phyloP scores from a whole-genome alignment of 371 early-diverging fungal species.

The Mucor mucedo region DNA sequence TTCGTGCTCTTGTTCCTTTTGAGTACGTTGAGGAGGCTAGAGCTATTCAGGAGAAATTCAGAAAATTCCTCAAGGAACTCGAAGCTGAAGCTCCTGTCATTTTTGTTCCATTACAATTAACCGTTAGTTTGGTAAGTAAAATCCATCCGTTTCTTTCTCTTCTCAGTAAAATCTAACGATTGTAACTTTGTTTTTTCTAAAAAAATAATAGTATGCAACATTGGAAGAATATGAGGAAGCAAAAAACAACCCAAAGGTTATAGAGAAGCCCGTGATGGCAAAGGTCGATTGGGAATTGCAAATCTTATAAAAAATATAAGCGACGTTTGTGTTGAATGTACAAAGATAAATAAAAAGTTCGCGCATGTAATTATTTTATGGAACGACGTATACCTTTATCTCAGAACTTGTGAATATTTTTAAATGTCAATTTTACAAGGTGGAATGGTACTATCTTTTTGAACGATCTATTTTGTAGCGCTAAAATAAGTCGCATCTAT shows the following conservation, averaged over 20 bases:
- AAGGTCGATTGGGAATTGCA: constrained; percentile 51
- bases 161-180: not conserved
- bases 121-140: constrained; percentile 39
- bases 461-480: too few species aligned
- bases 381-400: too few species aligned
- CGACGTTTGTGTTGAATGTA: not conserved
- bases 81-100: constrained; percentile 35
- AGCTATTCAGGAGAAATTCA: constrained; percentile 50
- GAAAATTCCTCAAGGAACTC: constrained; percentile 39
- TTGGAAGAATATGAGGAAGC: constrained; percentile 48
- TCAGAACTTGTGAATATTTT: too few species aligned
- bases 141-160: not conserved
- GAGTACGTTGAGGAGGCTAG: constrained; percentile 54
- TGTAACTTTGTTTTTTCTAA: not conserved
- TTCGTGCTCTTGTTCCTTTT: constrained; percentile 50
- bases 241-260: constrained; percentile 29
- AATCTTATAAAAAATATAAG: constrained; percentile 31
- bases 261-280: constrained; percentile 52
- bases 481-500: too few species aligned
- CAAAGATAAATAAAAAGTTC: not conserved
- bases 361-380: not conserved
- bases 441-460: too few species aligned
- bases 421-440: too few species aligned
- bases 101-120: constrained; percentile 53
- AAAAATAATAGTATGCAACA: constrained; percentile 38